phyloP scores from a whole-genome alignment of 177 flowering plant genomes.

The Telopea speciosissima region DNA sequence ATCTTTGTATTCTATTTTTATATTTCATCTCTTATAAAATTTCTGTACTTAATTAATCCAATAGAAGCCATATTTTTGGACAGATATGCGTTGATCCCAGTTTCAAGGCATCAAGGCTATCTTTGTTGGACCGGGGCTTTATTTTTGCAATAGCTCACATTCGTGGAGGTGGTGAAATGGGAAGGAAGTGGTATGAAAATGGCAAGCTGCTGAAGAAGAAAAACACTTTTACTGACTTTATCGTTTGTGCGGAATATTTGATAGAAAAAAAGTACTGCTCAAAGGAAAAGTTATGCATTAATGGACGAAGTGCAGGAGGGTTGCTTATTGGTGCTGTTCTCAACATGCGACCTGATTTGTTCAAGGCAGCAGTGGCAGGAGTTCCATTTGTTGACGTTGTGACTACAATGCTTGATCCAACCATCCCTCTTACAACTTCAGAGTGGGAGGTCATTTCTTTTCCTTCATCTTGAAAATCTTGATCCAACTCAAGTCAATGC shows the following conservation, averaged over 20 bases:
- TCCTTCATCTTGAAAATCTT: neutral
- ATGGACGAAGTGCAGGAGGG: slow-evolving; percentile 97
- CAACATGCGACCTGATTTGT: slow-evolving; percentile 92
- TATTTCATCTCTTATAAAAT: neutral
- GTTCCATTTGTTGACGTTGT: slow-evolving; percentile 95
- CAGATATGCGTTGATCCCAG: slow-evolving; percentile 26
- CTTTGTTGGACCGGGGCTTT: slow-evolving; percentile 83
- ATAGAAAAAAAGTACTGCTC: slow-evolving; percentile 62
- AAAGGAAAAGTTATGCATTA: slow-evolving; percentile 77
- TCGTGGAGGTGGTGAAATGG: slow-evolving; percentile 99
- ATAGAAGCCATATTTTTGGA: slow-evolving; percentile 5
- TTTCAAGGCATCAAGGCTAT: slow-evolving; percentile 43
- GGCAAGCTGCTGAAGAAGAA: slow-evolving; percentile 54
- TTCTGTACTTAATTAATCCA: neutral
- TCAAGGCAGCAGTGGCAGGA: slow-evolving; percentile 81
- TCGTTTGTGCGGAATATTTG: slow-evolving; percentile 67
- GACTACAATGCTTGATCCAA: slow-evolving; percentile 93
- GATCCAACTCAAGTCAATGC: neutral
- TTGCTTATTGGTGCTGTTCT: slow-evolving; percentile 88
- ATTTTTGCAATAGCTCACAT: slow-evolving; percentile 80
- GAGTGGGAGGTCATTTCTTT: slow-evolving; percentile 69
- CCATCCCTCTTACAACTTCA: slow-evolving; percentile 68
- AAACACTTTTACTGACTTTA: slow-evolving; percentile 35
- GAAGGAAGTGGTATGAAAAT: slow-evolving; percentile 94
- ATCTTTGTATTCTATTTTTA: neutral